These are phyloP conservation scores for Cynara cardunculus DNA, from an alignment of 129 eudicot species.

Conservation along the genomic window DNA sequence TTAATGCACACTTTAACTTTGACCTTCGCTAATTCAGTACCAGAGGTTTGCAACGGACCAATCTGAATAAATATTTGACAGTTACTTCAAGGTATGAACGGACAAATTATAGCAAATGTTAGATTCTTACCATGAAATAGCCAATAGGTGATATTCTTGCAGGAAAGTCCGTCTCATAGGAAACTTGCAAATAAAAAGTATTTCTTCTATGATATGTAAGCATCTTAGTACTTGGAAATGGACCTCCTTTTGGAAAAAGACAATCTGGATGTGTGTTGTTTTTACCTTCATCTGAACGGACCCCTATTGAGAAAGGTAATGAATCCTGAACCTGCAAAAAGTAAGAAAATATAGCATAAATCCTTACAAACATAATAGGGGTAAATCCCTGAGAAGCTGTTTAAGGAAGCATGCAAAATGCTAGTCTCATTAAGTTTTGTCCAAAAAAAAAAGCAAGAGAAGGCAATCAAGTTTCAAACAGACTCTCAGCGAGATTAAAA, in stretches of 20 bases:
- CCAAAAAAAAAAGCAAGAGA: not conserved
- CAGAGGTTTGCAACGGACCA: constrained; percentile 43
- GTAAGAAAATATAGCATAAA: not conserved
- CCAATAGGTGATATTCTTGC: constrained; percentile 54
- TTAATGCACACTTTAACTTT: constrained; percentile 56
- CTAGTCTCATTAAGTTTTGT: not conserved
- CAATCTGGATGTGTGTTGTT: constrained; percentile 25
- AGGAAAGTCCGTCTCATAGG: constrained; percentile 47
- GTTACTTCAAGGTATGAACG: not conserved
- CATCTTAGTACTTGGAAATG: constrained; percentile 46
- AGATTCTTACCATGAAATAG: constrained; percentile 38
- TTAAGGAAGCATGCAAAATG: not conserved
- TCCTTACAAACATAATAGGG: not conserved
- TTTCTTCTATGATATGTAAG: constrained; percentile 33
- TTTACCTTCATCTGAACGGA: constrained; percentile 37
- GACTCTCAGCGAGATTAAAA: not conserved
- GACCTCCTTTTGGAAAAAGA: constrained; percentile 50
- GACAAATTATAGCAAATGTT: not conserved
- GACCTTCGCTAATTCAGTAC: constrained; percentile 29
- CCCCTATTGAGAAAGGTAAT: constrained; percentile 66
- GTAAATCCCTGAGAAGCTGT: not conserved
- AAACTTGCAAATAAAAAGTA: constrained; percentile 37
- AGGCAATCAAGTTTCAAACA: not conserved
- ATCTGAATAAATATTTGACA: constrained; percentile 34
- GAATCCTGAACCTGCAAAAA: constrained; percentile 64